Evolutionary conservation across 2,329 filamentous ascomycete species (phyloP).

Genomic region (Cordyceps militaris): DNA sequence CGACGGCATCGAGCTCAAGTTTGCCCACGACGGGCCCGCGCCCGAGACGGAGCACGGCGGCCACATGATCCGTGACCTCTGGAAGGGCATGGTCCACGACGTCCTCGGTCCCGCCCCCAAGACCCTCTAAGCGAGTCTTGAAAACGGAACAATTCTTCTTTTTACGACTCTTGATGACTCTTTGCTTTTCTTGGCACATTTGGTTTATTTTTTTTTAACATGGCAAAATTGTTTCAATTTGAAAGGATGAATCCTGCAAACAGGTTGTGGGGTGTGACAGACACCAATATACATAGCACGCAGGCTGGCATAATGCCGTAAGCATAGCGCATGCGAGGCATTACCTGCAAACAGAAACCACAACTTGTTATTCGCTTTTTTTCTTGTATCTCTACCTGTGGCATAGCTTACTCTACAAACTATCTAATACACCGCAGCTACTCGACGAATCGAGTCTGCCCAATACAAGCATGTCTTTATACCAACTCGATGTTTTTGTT

Average conservation of each 20-base stretch:
- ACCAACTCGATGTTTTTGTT: not conserved
- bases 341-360: not conserved
- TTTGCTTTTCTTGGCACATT: constrained; percentile 4
- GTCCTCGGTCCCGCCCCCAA: constrained; percentile 21
- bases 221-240: not conserved
- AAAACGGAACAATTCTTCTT: not conserved
- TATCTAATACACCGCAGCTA: constrained; percentile 7
- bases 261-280: not conserved
- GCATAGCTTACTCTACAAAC: constrained; percentile 6
- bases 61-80: constrained; percentile 48
- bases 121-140: not conserved
- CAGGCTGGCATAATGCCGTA: constrained; percentile 4
- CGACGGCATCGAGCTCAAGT: constrained; percentile 50
- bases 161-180: constrained; percentile 1
- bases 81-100: constrained; percentile 51
- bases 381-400: constrained; percentile 6
- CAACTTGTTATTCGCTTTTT: not conserved
- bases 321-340: constrained; percentile 12
- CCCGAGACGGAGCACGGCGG: constrained; percentile 24
- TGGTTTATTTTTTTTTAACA: not conserved
- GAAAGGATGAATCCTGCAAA: not conserved
- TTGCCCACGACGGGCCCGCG: constrained; percentile 33
- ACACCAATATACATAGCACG: not conserved
- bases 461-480: not conserved
- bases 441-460: not conserved